These are phyloP conservation scores for Scleroderma bovista DNA, from an alignment of 768 basidiomycete species.

Conservation along the genomic window DNA sequence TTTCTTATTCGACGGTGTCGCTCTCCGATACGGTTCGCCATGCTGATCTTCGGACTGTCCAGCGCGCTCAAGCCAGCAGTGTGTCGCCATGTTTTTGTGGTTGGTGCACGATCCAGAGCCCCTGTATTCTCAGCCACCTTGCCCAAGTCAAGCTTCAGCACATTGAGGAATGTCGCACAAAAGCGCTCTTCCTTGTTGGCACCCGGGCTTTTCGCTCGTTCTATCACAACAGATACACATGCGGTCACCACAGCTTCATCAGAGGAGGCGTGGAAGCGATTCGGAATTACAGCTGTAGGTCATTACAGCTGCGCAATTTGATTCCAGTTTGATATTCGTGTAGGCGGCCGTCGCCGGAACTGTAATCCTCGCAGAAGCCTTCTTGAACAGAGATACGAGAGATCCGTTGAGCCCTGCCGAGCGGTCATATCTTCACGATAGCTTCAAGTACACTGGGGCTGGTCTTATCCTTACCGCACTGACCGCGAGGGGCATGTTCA, in stretches of 20 bases:
- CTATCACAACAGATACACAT: slow-evolving; percentile 43
- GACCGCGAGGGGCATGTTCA: slow-evolving; percentile 76
- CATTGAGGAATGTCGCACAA: slow-evolving; percentile 23
- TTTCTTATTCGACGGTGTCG: not conserved
- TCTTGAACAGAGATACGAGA: slow-evolving; percentile 76
- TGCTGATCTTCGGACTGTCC: slow-evolving; percentile 14
- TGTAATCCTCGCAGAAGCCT: slow-evolving; percentile 53
- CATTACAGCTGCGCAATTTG: not conserved
- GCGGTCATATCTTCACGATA: slow-evolving; percentile 65
- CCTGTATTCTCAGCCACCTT: slow-evolving; percentile 21
- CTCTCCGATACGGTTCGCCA: slow-evolving; percentile 1
- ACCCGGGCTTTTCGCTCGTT: slow-evolving; percentile 34
- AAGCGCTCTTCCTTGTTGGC: slow-evolving; percentile 20
- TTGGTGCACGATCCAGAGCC: slow-evolving; percentile 12
- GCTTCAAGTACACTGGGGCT: slow-evolving; percentile 79
- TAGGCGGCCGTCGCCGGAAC: slow-evolving; percentile 72
- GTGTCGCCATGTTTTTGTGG: slow-evolving; percentile 16
- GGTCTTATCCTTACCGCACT: slow-evolving; percentile 74
- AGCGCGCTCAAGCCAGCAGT: slow-evolving; percentile 11
- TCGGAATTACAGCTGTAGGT: slow-evolving; percentile 50
- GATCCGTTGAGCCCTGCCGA: slow-evolving; percentile 59
- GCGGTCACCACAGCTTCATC: slow-evolving; percentile 32
- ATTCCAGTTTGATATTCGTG: not conserved
- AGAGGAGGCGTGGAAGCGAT: slow-evolving; percentile 43
- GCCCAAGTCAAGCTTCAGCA: slow-evolving; percentile 2